Evolutionary conservation across 2,329 filamentous ascomycete genomes (phyloP), one percentile per base, ranked within the genome.

Genomic region (Canariomyces notabilis): DNA sequence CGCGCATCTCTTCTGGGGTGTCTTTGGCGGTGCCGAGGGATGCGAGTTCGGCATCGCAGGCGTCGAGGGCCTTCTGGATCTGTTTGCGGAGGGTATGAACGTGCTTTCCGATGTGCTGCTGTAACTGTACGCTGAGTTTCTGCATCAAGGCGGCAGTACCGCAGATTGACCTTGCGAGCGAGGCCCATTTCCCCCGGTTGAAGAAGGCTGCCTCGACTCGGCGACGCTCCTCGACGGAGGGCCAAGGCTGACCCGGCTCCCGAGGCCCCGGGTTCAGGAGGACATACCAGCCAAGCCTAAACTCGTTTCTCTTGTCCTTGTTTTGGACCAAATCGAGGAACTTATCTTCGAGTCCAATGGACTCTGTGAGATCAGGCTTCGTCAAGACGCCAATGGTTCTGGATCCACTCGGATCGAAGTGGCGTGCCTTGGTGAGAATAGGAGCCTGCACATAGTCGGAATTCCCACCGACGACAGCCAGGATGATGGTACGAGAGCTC

Each of bases 391-490:
- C 73, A 38, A 76, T 74, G 14, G 73, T 75, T 16, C 73, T 64
- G 7, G 70, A 64, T 4, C 73, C 73, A 1, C 63, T 64, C 5
- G 73, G 73, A 50, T 76, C 73, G 50, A 75, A 76, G 0, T 73
- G 63, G 9, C 71, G 69, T 8, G 71, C 72, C 54, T 76, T 76
- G 26, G 70, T 69, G 36, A 76, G 64, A 22, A 76, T 74, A 0
- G 72, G 72, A 0, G 73, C 73, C 44, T 76, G 73, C 2, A 76
- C 73, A 40, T 75, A 76, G 51, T 78, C 74, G 35, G 72, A 73
- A 59, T 77, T 78, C 18, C 74, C 75, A 4, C 73, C 74, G 15
- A 79, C 69, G 19, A 79, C 75, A 23, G 75, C 75, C 2, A 79
- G 64, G 36, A 78, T 77, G 37, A 79, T 75, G 36, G 74, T 78